Evolutionary conservation across 2,329 filamentous ascomycete species (phyloP), one percentile per base, ranked within the genome.

Genomic region (Rutstroemia sp.): DNA sequence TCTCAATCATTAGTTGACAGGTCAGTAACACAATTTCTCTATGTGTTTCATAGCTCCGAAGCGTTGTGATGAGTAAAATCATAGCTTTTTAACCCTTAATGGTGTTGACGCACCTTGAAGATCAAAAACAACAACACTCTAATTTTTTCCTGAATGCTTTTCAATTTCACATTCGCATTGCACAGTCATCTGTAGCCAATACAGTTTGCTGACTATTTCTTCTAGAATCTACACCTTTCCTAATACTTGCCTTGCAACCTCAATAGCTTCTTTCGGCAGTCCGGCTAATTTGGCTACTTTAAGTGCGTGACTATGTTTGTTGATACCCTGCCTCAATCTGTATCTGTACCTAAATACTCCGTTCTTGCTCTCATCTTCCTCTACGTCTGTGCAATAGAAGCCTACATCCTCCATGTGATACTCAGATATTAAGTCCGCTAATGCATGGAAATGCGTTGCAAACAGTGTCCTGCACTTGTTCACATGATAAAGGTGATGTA

Each of bases 221-320:
- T 68, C 74, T 70, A 76, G 74, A 79, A 78, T 48, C 58, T 34
- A 62, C 63, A 58, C 63, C 63, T 60, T 44, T 51, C 39, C 58
- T 60, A 70, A 60, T 3, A 67, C 54, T 39, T 59, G 56, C 58
- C 58, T 63, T 5, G 92, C 92, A 61, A 90, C 75, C 21, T 75
- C 73, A 54, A 96, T 82, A 3, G 87, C 89, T 46, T 78, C 75
- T 58, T 85, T 82, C 0, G 92, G 92, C 64, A 96, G 66, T 1
- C 90, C 92, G 5, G 94, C 95, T 63, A 97, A 74, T 61, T 80
- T 80, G 2, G 94, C 94, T n/a, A 99, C 94, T 69, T 96, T 97
- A 58, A 99, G 75, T 18, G 95, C 94, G 73, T 99, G 94, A 60
- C 90, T 95, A 62, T 87, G 78, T 52, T 85, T 81, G 71, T 97